phyloP scores from a whole-genome alignment of 78 protist genomes.

The Tieghemostelium lacteum region DNA sequence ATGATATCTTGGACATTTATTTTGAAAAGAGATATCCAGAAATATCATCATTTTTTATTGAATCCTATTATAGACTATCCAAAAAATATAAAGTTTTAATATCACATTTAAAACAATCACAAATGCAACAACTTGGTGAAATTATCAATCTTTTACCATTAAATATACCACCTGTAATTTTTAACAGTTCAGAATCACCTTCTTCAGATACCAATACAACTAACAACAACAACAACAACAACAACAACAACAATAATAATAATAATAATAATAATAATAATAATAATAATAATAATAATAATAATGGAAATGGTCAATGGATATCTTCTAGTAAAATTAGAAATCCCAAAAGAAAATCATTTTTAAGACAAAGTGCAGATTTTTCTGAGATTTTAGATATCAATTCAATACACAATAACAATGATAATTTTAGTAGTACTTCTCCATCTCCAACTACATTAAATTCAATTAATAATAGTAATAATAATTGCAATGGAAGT shows the following conservation, averaged over 20 bases:
- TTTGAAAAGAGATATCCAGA: slow-evolving; percentile 44
- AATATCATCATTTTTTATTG: slow-evolving; percentile 26
- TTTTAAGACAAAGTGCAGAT: background rate
- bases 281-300: too few species aligned
- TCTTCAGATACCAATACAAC: background rate
- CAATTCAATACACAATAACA: too few species aligned
- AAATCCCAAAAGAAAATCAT: background rate
- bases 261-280: too few species aligned
- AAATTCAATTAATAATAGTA: background rate
- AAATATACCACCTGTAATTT: slow-evolving; percentile 54
- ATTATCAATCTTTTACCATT: slow-evolving; percentile 28
- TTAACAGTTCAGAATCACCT: background rate
- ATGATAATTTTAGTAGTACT: background rate
- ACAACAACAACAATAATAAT: too few species aligned
- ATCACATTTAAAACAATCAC: slow-evolving; percentile 17
- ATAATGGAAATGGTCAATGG: too few species aligned
- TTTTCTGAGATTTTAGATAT: background rate
- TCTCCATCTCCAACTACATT: too few species aligned
- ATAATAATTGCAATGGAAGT: background rate
- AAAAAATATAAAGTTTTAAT: slow-evolving; percentile 10
- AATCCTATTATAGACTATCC: slow-evolving; percentile 17
- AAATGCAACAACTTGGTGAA: slow-evolving; percentile 19
- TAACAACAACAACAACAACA: background rate
- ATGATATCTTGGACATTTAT: slow-evolving; percentile 14
- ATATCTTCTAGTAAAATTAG: too few species aligned